These are phyloP conservation scores for Leccinum barrowsii DNA, from an alignment of 768 basidiomycete species.

Conservation along the genomic window DNA sequence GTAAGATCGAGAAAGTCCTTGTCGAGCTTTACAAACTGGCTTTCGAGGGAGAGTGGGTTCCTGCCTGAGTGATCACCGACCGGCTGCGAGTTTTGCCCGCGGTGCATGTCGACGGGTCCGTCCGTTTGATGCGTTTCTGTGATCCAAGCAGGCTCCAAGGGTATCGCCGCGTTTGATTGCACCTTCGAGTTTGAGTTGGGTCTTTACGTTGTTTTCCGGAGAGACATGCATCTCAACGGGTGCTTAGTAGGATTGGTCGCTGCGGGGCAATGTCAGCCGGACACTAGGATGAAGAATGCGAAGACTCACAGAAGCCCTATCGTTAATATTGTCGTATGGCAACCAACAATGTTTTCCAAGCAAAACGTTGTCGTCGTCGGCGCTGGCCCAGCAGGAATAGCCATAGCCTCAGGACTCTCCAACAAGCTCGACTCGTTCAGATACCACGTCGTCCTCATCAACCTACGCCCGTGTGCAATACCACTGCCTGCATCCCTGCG, in stretches of 20 bases:
- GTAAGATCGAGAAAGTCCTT: conserved; percentile 58
- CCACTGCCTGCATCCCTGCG: conserved; percentile 52
- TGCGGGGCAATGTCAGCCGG: too few species aligned
- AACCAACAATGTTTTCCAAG: conserved; percentile 9
- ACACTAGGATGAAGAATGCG: too few species aligned
- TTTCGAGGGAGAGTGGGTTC: conserved; percentile 52
- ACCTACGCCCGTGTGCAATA: conserved; percentile 46
- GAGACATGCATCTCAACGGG: conserved; percentile 17
- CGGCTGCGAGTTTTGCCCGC: conserved; percentile 7
- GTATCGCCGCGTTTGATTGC: conserved; percentile 81
- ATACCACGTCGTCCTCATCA: conserved; percentile 54
- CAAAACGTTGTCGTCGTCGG: conserved; percentile 55
- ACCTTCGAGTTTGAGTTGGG: conserved; percentile 71
- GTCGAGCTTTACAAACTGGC: conserved; percentile 64
- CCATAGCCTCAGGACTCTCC: conserved; percentile 46
- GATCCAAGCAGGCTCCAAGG: conserved; percentile 31
- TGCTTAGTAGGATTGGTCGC: neutral
- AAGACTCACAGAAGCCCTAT: too few species aligned
- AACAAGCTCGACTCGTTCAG: conserved; percentile 44
- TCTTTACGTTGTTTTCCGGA: conserved; percentile 68
- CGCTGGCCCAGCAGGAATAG: conserved; percentile 45
- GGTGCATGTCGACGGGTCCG: conserved; percentile 1
- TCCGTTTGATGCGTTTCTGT: conserved; percentile 8
- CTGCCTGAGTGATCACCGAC: conserved; percentile 33
- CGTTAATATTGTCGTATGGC: too few species aligned